These are phyloP conservation scores for Leccinum fallax DNA, from an alignment of 1,284 basidiomycete species.

Conservation along the genomic window DNA sequence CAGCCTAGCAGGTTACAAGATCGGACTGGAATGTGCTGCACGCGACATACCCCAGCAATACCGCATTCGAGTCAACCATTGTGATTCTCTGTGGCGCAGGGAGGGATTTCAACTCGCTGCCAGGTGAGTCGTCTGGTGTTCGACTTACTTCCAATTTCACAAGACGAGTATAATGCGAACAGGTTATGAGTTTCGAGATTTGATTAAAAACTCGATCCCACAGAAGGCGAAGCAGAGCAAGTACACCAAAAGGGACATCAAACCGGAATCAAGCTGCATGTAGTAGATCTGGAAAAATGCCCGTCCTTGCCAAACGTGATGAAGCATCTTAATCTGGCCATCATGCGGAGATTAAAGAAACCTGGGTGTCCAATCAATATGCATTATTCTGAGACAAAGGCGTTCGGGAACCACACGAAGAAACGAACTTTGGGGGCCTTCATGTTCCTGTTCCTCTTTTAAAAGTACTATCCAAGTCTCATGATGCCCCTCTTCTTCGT, in stretches of 20 bases:
- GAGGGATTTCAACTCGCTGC: not conserved
- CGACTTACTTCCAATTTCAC: not conserved
- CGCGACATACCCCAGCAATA: not conserved
- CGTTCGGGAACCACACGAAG: not conserved
- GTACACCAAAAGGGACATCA: not conserved
- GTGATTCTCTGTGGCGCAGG: not conserved
- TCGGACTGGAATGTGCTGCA: not conserved
- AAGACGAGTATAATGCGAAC: not conserved
- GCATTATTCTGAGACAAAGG: not conserved
- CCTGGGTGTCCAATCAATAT: slow-evolving; percentile 1
- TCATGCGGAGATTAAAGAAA: slow-evolving; percentile 8
- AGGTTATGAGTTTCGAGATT: not conserved
- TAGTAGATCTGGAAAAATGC: slow-evolving; percentile 2
- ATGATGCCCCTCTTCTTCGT: slow-evolving; percentile 2
- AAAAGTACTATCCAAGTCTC: not conserved
- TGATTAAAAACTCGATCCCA: not conserved
- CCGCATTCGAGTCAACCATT: not conserved
- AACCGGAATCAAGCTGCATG: not conserved
- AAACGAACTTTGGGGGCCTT: slow-evolving; percentile 7
- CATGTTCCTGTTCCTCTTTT: slow-evolving; percentile 3
- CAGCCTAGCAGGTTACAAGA: not conserved
- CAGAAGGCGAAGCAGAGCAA: not conserved
- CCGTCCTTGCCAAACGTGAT: not conserved
- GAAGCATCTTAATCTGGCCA: not conserved
- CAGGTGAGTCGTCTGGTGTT: not conserved